A percentile compares a stretch with the other conserved stretches of the same genome.
These are phyloP conservation scores for Coffea humblotiana DNA, from an alignment of 305 asterid genomes.

Conservation along the genomic window DNA sequence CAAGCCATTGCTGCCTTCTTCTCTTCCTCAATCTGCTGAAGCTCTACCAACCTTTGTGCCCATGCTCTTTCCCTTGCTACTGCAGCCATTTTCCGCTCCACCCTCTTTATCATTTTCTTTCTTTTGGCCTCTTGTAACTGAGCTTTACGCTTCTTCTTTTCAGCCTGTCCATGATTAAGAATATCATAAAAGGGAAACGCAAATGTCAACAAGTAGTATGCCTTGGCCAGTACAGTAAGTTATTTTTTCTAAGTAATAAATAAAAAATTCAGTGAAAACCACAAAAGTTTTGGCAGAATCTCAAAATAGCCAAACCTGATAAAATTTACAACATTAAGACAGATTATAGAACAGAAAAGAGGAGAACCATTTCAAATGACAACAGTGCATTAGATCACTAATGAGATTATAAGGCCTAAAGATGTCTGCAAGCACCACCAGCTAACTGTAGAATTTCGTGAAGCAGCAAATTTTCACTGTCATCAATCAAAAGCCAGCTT, in stretches of 20 bases:
- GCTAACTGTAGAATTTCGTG: background rate
- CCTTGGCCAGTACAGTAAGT: background rate
- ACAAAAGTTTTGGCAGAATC: background rate
- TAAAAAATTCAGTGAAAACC: background rate
- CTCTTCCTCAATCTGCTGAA: constrained; percentile 72
- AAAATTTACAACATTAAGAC: background rate
- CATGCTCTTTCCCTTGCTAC: constrained; percentile 95
- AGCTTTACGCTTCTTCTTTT: constrained; percentile 78
- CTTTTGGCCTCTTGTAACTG: constrained; percentile 71
- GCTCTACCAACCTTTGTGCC: constrained; percentile 72
- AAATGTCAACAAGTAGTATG: background rate
- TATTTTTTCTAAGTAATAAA: background rate
- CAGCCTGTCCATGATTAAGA: constrained; percentile 40
- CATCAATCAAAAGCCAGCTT: constrained; percentile 3
- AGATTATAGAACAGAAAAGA: background rate
- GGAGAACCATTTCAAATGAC: background rate
- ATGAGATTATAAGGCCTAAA: background rate
- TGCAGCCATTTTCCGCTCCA: constrained; percentile 95
- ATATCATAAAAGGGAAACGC: background rate
- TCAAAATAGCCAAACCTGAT: background rate
- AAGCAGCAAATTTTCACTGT: background rate
- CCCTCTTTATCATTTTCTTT: constrained; percentile 65
- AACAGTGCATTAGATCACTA: background rate
- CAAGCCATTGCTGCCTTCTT: constrained; percentile 51
- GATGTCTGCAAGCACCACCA: background rate